Base-by-base conservation (phyloP, 495 filamentous ascomycete genomes). In the Aspergillus bertholletiae region DNA sequence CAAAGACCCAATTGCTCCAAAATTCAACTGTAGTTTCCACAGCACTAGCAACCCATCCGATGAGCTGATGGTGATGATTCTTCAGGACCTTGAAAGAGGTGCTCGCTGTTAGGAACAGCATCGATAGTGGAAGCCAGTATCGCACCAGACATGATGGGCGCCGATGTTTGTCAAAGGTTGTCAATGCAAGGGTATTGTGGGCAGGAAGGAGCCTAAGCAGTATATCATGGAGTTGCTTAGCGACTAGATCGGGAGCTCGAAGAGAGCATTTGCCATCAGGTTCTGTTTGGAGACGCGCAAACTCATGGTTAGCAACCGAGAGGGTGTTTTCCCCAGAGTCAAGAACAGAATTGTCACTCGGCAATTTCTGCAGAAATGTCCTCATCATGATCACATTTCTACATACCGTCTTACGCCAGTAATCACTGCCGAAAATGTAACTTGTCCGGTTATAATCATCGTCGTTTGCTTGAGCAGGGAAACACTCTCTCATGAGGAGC, bases 1-100 rank as follows among this genome's bases (percentile, higher is more conserved):
- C 86, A 18, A 98, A 72, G 15, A 98, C 88, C 94, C 94, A 98
- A 67, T 98, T 98, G 43, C 80, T 71, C 87, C 90, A 96, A 62
- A 98, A 98, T 66, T 96, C 94, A 44, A 89, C 73, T 0, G 84
- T 74, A 4, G 94, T 98, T 0, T 74, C 62, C 8, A 89, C 91
- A 20, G 96, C 70, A 54, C 92, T 84, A 1, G 75, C 68, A 32
- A 95, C 74, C 94, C 90, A 96, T 37, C 78, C 74, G 21, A 87
- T 53, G 18, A 98, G 83, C 45, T 89, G 86, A 11, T 86, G 84
- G 62, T 83, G 84, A 13, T 83, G 80, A 63, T 84, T 87, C 49
- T 85, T 70, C 20, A 92, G 59, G 45, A 96, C 80, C n/a, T 84
- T 84, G 11, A 96, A 73, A 18, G 93, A 80, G 0, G 90, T 94